Evolutionary conservation across 73 alveolate species (phyloP), one percentile per base, ranked within the genome.

Genomic region (Paramecium primaurelia): DNA sequence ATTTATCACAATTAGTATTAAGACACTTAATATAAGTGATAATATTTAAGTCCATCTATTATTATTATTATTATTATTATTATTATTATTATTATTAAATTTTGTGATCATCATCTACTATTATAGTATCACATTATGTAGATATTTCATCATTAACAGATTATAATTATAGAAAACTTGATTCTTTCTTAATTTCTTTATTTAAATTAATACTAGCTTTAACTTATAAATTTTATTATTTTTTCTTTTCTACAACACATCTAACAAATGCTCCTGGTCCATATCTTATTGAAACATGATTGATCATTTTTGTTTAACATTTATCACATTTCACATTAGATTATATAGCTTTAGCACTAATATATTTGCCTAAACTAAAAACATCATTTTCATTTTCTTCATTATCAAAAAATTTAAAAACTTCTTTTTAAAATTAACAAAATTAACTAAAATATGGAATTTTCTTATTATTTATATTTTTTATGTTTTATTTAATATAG

Each of bases 201-300:
- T 4, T n/a, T 36, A 73, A 30, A n/a, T 54, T 54, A 4, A 7
- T 22, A 54, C 69, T 18, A n/a, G 28, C 69, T 18, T 54, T 54
- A 16, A 54, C 69, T 36, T 73, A 22, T 40, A 73, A 38, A 8
- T 73, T 73, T 30, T 73, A 36, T 73, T 73, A n/a, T 32, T 49
- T 26, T 22, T 80, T 80, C 14, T 12, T 44, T 47, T 47, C 75
- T 4, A 80, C 38, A 2, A 32, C 45, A 25, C 47, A 32, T 22
- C 45, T 16, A 4, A 80, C 91, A 47, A 45, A 80, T 40, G 91
- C 91, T 44, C 91, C 91, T 10, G 91, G 91, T 16, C 91, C 91
- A 80, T 80, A 80, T 45, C 47, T 40, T 3, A 80, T 80, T 80
- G 47, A 25, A 7, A 80, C 34, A 45, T 80, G 91, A 12, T 40